A percentile compares a stretch with the other conserved stretches of the same genome.
phyloP scores from a whole-genome alignment of 2,329 filamentous ascomycete genomes.

The Sporothrix pseudoabietina region DNA sequence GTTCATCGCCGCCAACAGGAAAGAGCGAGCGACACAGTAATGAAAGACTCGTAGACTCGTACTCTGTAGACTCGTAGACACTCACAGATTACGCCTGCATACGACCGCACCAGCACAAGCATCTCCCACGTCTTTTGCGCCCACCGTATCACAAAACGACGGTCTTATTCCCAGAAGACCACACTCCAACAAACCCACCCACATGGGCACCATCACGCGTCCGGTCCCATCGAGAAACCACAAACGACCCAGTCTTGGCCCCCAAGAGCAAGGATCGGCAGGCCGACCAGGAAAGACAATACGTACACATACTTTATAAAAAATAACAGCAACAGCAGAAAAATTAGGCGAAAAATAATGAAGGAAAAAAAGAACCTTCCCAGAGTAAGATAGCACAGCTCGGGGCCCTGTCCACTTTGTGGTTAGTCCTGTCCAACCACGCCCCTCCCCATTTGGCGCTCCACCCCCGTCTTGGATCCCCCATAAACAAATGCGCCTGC shows the following conservation, averaged over 20 bases:
- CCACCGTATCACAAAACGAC: not conserved
- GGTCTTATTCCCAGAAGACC: slow-evolving; percentile 14
- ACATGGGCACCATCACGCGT: slow-evolving; percentile 16
- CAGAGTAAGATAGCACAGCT: slow-evolving; percentile 10
- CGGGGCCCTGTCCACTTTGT: slow-evolving; percentile 3
- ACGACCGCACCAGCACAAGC: not conserved
- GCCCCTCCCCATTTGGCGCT: slow-evolving; percentile 1
- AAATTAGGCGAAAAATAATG: slow-evolving; percentile 2
- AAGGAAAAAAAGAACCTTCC: slow-evolving; percentile 18
- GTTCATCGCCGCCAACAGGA: not conserved
- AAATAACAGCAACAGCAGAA: not conserved
- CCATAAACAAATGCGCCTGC: slow-evolving; percentile 20
- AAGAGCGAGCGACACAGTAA: not conserved
- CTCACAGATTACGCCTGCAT: not conserved
- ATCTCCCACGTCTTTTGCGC: not conserved
- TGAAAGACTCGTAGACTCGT: not conserved
- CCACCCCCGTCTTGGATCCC: slow-evolving; percentile 2
- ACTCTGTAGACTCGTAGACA: no score
- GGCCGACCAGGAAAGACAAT: not conserved
- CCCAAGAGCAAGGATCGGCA: slow-evolving; percentile 22
- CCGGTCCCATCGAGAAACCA: not conserved
- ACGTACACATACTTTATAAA: not conserved
- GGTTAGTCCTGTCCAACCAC: slow-evolving; percentile 1
- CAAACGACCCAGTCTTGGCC: slow-evolving; percentile 14
- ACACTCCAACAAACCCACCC: slow-evolving; percentile 8